Evolutionary conservation across 2,329 filamentous ascomycete species (phyloP).

Genomic region (Claviceps spartinae): DNA sequence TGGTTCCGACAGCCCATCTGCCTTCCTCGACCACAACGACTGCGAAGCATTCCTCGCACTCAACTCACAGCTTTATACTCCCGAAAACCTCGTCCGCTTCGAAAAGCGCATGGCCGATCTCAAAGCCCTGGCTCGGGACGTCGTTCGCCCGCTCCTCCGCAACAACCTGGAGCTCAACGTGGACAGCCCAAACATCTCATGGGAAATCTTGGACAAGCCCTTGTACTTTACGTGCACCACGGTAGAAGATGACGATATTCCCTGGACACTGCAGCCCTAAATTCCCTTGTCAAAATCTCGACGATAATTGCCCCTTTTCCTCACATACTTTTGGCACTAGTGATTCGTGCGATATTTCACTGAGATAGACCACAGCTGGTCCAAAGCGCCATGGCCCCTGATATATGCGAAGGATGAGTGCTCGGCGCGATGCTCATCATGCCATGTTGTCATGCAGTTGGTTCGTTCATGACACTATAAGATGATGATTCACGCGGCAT

Average conservation of each 20-base stretch:
- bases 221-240: constrained; percentile 38
- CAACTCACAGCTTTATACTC: constrained; percentile 65
- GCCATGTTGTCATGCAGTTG: no score
- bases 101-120: constrained; percentile 82
- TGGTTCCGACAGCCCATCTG: constrained; percentile 42
- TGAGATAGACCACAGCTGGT: no score
- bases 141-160: constrained; percentile 74
- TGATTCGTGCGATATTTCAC: no score
- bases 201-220: constrained; percentile 25
- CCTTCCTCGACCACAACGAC: constrained; percentile 72
- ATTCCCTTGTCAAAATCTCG: background rate
- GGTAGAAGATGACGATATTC: constrained; percentile 34
- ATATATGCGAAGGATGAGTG: no score
- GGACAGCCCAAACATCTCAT: constrained; percentile 20
- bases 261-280: constrained; percentile 24
- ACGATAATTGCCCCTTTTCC: no score
- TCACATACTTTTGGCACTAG: no score
- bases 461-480: no score
- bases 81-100: constrained; percentile 75
- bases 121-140: constrained; percentile 68
- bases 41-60: constrained; percentile 83
- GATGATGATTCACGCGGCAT: no score
- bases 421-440: no score
- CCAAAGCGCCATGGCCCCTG: no score
- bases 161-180: constrained; percentile 74